phyloP scores from a whole-genome alignment of 352 stramenopile species.

The Phytophthora aleatoria region DNA sequence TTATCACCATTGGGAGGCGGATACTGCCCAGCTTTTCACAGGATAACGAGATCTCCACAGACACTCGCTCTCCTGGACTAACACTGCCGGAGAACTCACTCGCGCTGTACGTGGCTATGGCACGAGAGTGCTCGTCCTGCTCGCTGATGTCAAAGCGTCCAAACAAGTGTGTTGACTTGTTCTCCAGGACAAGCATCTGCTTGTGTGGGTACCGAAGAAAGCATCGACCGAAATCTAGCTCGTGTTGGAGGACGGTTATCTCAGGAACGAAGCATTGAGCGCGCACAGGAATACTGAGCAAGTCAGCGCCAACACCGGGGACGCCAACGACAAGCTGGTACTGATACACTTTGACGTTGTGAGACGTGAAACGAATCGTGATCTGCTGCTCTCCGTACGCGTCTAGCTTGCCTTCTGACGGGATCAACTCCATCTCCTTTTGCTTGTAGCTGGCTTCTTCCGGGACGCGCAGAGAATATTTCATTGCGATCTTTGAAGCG shows the following conservation, averaged over 20 bases:
- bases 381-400: conserved; percentile 86
- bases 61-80: conserved; percentile 50
- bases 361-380: conserved; percentile 85
- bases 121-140: conserved; percentile 88
- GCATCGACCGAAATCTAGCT: conserved; percentile 90
- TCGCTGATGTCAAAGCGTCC: conserved; percentile 90
- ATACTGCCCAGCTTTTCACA: conserved; percentile 93
- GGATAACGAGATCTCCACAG: conserved; percentile 84
- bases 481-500: conserved; percentile 93
- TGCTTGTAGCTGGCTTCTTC: conserved; percentile 92
- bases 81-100: conserved; percentile 73
- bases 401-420: conserved; percentile 71
- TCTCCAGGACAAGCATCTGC: conserved; percentile 85
- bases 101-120: conserved; percentile 82
- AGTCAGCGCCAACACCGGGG: conserved; percentile 85
- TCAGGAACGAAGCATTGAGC: conserved; percentile 91
- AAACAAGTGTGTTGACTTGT: conserved; percentile 78
- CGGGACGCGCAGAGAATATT: conserved; percentile 89
- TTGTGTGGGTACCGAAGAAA: conserved; percentile 94
- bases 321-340: conserved; percentile 93
- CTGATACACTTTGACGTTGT: conserved; percentile 91
- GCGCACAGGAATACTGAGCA: conserved; percentile 89
- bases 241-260: conserved; percentile 56
- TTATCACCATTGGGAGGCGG: conserved; percentile 87
- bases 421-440: conserved; percentile 90